These are phyloP conservation scores for Dactylellina drechsleri DNA, from an alignment of 2,329 filamentous ascomycete genomes.

Conservation along the genomic window DNA sequence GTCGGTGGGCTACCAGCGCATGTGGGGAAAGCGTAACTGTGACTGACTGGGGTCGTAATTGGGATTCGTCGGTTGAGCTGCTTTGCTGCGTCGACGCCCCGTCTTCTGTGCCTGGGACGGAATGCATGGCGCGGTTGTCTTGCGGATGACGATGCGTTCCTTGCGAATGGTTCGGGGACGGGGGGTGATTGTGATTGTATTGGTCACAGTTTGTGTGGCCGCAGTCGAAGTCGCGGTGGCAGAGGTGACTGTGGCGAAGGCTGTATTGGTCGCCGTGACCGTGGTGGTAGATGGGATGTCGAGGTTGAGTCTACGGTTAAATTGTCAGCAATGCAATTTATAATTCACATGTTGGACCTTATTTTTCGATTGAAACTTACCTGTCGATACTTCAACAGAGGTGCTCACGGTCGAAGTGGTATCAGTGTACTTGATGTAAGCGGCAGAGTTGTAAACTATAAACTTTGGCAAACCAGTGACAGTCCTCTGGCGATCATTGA, in stretches of 20 bases:
- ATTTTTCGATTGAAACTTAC: neutral
- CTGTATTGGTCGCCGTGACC: neutral
- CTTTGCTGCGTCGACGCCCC: neutral
- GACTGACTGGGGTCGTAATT: neutral
- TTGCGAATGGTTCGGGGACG: constrained; percentile 1
- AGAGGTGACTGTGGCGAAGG: neutral
- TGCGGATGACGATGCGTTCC: constrained; percentile 1
- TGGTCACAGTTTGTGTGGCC: neutral
- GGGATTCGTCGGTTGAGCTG: neutral
- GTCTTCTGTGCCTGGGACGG: neutral
- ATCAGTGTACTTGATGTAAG: no score
- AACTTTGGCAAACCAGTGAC: neutral
- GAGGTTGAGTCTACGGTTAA: constrained; percentile 1
- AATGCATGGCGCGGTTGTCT: constrained; percentile 6
- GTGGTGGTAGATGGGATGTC: constrained; percentile 1
- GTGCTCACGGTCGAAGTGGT: neutral
- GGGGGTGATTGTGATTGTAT: constrained; percentile 11
- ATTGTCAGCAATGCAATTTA: neutral
- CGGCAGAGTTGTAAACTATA: no score
- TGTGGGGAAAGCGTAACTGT: neutral
- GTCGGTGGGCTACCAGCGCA: neutral
- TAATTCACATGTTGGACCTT: neutral
- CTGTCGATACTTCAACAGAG: constrained; percentile 6
- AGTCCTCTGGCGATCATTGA: neutral
- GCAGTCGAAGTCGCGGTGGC: constrained; percentile 4